A percentile compares a stretch with the other conserved stretches of the same genome.
phyloP scores from a whole-genome alignment of 805 yeast genomes.

The Candida wancherniae region DNA sequence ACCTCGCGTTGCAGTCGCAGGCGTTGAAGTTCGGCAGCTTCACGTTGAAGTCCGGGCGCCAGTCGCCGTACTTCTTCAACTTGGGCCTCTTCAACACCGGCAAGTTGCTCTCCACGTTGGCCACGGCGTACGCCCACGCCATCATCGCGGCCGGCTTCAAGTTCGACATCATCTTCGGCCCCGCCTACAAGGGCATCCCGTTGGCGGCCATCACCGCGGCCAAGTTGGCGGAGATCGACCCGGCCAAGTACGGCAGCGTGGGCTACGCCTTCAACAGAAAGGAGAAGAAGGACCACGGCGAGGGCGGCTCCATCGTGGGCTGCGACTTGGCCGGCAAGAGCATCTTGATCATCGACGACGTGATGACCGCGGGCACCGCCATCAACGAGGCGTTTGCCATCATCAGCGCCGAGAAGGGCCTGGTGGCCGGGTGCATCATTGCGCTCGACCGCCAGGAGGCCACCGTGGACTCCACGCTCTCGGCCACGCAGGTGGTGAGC shows the following conservation, averaged over 20 bases:
- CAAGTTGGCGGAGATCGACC: constrained; percentile 85
- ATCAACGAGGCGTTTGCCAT: constrained; percentile 89
- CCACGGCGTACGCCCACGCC: constrained; percentile 84
- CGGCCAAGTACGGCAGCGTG: constrained; percentile 64
- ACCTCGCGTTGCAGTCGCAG: constrained; percentile 72
- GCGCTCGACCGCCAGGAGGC: constrained; percentile 96
- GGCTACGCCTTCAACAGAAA: constrained; percentile 95
- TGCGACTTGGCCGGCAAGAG: constrained; percentile 64
- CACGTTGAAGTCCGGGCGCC: constrained; percentile 87
- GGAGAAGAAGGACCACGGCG: constrained; percentile 96
- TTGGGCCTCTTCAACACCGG: constrained; percentile 84
- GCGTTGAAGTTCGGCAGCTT: constrained; percentile 86
- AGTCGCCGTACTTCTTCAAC: constrained; percentile 87
- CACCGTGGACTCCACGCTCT: constrained; percentile 55
- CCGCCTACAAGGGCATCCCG: constrained; percentile 97
- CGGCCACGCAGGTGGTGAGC: constrained; percentile 80
- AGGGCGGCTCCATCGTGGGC: constrained; percentile 95
- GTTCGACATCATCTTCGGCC: constrained; percentile 91
- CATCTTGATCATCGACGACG: constrained; percentile 89
- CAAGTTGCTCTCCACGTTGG: constrained; percentile 68
- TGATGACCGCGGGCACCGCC: constrained; percentile 98
- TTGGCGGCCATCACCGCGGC: constrained; percentile 90
- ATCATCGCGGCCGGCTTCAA: constrained; percentile 76
- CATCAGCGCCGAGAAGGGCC: constrained; percentile 64
- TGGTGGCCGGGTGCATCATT: constrained; percentile 77